Percentiles rank a stretch among this genome's conserved stretches.
phyloP scores from a whole-genome alignment of 2,329 filamentous ascomycete species.

The Trichoderma endophyticum region DNA sequence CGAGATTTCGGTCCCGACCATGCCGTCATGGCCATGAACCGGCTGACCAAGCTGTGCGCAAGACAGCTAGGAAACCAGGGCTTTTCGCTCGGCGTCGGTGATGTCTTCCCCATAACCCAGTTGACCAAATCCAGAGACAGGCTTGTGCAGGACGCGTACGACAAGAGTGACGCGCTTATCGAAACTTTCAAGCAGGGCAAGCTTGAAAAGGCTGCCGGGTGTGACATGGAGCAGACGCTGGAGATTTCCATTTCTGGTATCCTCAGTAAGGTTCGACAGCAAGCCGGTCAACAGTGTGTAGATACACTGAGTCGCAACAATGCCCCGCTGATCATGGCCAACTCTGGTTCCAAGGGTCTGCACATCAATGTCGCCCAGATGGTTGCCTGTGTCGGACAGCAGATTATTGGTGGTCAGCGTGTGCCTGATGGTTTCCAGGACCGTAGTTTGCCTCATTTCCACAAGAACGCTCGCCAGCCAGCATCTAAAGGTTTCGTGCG shows the following conservation, averaged over 20 bases:
- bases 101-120: slow-evolving; percentile 78
- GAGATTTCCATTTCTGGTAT: slow-evolving; percentile 90
- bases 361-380: slow-evolving; percentile 99
- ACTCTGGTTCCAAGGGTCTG: slow-evolving; percentile 93
- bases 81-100: slow-evolving; percentile 93
- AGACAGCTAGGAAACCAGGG: slow-evolving; percentile 84
- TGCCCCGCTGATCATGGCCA: slow-evolving; percentile 92
- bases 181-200: slow-evolving; percentile 74
- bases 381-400: slow-evolving; percentile 95
- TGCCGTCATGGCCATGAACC: slow-evolving; percentile 89
- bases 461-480: slow-evolving; percentile 88
- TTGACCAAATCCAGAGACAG: slow-evolving; percentile 70
- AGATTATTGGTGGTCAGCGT: slow-evolving; percentile 92
- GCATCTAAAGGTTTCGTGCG: slow-evolving; percentile 94
- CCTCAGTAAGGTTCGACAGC: slow-evolving; percentile 85
- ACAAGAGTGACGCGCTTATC: slow-evolving; percentile 79
- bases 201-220: slow-evolving; percentile 81
- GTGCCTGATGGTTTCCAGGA: slow-evolving; percentile 96
- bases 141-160: slow-evolving; percentile 75
- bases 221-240: slow-evolving; percentile 86
- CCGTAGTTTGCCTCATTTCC: slow-evolving; percentile 89
- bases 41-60: slow-evolving; percentile 85
- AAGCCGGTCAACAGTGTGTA: slow-evolving; percentile 88
- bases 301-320: slow-evolving; percentile 87
- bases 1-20: slow-evolving; percentile 90